Base-by-base conservation (phyloP, 306 rosid species). In the Dryas drummondii region DNA sequence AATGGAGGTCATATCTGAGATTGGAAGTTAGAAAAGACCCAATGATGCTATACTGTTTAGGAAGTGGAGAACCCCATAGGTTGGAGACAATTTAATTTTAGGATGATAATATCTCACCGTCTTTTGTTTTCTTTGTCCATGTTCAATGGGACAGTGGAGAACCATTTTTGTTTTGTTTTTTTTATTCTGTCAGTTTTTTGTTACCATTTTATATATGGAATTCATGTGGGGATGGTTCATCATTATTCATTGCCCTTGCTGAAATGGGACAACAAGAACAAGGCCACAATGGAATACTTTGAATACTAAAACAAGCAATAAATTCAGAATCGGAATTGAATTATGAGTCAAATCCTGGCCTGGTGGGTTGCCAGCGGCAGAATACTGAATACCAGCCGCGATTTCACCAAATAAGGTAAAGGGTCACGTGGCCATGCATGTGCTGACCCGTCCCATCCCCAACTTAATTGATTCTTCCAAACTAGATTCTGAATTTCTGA, bases 31-130 rank as follows among this genome's bases (percentile, higher is more conserved):
- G 22, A 40, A 60, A 62, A 2, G 66, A 51, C 55, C 79, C 37
- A 63, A 40, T 78, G 88, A 78, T 86, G 82, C 87, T 22, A 32
- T 32, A 60, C 46, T 17, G 37, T 79, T 44, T 55, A 62, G 7
- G 64, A 48, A 71, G 90, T 84, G 83, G 86, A 48, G 78, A 57
- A 53, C 56, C 75, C 76, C 54, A 53, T 60, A 78, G 55, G 73
- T 47, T 79, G 73, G 66, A 76, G 73, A 78, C 75, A 71, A 75
- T 72, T 72, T 10, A 79, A 73, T 45, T 32, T 61, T 17, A 37
- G 32, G 32, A 61, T 32, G 76, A 79, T 59, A 63, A 82, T 63
- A 66, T 74, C 75, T 71, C 74, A 69, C 59, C 69, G 51, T 58
- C 45, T 78, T 22, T 19, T 76, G 74, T 85, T 60, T 73, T 62